Percentiles rank a stretch among this genome's conserved stretches.
Evolutionary conservation across 176 grass and related monocot species (phyloP).

Genomic region (Eleusine coracana): DNA sequence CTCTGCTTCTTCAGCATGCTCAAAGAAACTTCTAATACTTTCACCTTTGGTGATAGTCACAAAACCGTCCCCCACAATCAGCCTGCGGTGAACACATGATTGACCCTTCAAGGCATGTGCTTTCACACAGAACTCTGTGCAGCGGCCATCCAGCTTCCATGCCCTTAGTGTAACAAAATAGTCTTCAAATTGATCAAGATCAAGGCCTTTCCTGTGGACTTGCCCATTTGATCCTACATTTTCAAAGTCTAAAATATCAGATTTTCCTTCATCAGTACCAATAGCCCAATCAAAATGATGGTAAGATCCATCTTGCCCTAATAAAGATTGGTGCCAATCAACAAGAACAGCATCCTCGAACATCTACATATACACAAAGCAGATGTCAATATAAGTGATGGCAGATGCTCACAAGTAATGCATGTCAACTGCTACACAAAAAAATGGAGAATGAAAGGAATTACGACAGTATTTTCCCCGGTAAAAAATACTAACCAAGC

Average conservation of each 20-base stretch:
- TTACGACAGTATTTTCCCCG: neutral
- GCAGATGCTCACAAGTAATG: neutral
- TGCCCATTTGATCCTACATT: constrained; percentile 70
- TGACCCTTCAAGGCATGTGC: constrained; percentile 93
- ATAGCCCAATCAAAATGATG: constrained; percentile 86
- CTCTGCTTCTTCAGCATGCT: constrained; percentile 89
- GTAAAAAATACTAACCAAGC: neutral
- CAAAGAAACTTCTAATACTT: constrained; percentile 77
- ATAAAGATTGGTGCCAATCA: constrained; percentile 74
- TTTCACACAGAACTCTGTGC: constrained; percentile 72
- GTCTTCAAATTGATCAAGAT: constrained; percentile 60
- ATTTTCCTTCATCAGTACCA: constrained; percentile 80
- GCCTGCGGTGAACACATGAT: constrained; percentile 76
- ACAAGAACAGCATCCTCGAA: constrained; percentile 69
- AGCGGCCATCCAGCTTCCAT: constrained; percentile 51
- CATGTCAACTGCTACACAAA: neutral
- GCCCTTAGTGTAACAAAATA: constrained; percentile 71
- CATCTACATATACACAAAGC: constrained; percentile 50
- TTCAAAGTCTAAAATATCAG: constrained; percentile 72
- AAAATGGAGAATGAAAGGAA: neutral
- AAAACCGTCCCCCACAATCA: constrained; percentile 74
- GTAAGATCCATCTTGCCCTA: constrained; percentile 52
- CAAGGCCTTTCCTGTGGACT: constrained; percentile 60
- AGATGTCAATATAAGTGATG: neutral
- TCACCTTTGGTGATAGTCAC: constrained; percentile 78